These are phyloP conservation scores for Edaphochlamys debaryana DNA, from an alignment of 139 green algal species.

Conservation along the genomic window DNA sequence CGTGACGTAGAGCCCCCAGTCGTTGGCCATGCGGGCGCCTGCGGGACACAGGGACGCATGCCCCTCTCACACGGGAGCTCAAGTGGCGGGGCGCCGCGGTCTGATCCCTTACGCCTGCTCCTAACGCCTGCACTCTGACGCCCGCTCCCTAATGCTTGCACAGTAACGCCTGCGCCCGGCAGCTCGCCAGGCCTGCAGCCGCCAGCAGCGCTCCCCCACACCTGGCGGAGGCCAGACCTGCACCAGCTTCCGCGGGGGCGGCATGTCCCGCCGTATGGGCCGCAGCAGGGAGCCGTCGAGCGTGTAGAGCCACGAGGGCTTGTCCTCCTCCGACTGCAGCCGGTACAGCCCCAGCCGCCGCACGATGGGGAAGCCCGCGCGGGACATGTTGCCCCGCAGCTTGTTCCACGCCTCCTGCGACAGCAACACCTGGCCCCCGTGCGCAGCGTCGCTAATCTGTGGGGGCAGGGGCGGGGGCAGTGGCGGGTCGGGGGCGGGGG, in stretches of 20 bases:
- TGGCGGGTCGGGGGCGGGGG: neutral
- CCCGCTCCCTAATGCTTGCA: too few relatives aligned
- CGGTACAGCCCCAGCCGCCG: conserved; percentile 77
- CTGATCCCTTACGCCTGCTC: too few relatives aligned
- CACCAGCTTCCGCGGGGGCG: conserved; percentile 28
- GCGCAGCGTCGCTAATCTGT: conserved; percentile 68
- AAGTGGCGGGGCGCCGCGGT: too few relatives aligned
- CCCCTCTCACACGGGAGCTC: too few relatives aligned
- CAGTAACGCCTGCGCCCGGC: too few relatives aligned
- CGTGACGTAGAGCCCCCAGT: conserved; percentile 36
- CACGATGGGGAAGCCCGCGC: conserved; percentile 79
- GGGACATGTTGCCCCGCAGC: conserved; percentile 71
- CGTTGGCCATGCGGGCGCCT: conserved; percentile 3
- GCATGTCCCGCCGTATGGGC: conserved; percentile 9
- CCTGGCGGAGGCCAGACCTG: conserved; percentile 39
- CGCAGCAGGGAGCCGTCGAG: conserved; percentile 26
- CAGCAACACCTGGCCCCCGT: conserved; percentile 80
- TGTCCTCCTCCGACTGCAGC: conserved; percentile 47
- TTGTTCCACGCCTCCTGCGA: conserved; percentile 68
- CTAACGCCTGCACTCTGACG: too few relatives aligned
- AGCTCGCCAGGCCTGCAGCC: too few relatives aligned
- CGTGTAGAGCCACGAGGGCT: conserved; percentile 41
- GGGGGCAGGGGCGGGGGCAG: too few relatives aligned
- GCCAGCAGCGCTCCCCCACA: too few relatives aligned
- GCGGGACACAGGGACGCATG: too few relatives aligned